phyloP scores from a whole-genome alignment of 1,139 yeast genomes.

The Yamadazyma taylorii region DNA sequence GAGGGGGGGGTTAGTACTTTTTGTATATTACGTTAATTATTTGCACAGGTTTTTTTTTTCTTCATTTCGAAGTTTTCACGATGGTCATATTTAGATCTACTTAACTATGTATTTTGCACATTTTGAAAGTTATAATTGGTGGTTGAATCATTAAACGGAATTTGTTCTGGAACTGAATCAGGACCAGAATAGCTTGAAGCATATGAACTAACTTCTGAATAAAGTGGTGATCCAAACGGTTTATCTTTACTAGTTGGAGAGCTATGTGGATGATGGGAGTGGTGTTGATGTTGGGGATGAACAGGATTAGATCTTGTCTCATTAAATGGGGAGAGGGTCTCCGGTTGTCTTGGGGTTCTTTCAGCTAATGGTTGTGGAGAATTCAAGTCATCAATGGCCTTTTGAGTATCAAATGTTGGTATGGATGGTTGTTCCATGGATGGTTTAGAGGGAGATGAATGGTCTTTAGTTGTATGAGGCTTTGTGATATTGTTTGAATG shows the following conservation, averaged over 20 bases:
- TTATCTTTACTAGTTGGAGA: constrained; percentile 2
- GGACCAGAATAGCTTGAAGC: constrained; percentile 6
- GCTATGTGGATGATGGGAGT: background rate
- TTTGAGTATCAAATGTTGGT: background rate
- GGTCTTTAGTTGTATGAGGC: too few relatives aligned
- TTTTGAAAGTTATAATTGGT: background rate
- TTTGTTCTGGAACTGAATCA: constrained; percentile 2
- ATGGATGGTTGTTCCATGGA: background rate
- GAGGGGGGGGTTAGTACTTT: too few relatives aligned
- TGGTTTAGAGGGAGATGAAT: background rate
- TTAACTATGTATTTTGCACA: background rate
- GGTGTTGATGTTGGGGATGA: too few relatives aligned
- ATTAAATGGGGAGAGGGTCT: background rate
- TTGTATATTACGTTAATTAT: too few relatives aligned
- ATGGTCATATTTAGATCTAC: background rate
- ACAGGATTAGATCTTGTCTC: background rate
- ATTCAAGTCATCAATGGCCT: background rate
- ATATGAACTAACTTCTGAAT: constrained; percentile 10
- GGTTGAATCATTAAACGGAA: background rate
- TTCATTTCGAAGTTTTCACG: background rate
- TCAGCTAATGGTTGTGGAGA: background rate
- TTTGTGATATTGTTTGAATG: too few relatives aligned
- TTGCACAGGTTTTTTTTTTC: too few relatives aligned
- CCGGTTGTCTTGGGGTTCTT: background rate
- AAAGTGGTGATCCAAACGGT: constrained; percentile 8